Evolutionary conservation across 106 monocot species (phyloP).

Genomic region (Chionographis japonica): DNA sequence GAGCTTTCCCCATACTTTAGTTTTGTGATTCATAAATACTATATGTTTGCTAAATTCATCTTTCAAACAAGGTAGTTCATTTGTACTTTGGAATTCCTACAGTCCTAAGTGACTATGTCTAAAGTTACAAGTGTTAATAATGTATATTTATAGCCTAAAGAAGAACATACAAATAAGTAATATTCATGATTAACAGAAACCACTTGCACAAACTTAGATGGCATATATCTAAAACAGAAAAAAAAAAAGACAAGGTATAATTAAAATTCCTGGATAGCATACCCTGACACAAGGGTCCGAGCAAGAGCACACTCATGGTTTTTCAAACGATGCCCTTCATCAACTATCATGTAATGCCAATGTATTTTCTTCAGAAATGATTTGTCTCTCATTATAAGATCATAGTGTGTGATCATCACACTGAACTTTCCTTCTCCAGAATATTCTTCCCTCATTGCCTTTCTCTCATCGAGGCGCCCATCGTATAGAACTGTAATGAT

Average conservation of each 20-base stretch:
- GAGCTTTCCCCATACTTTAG: too few species aligned
- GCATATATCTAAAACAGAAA: neutral
- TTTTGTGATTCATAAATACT: too few species aligned
- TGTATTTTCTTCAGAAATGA: conserved; percentile 83
- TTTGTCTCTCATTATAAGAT: conserved; percentile 94
- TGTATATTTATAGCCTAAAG: too few species aligned
- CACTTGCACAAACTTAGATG: too few species aligned
- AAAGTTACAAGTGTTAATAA: too few species aligned
- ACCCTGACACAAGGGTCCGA: conserved; percentile 79
- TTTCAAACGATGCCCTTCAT: conserved; percentile 97
- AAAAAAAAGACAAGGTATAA: neutral
- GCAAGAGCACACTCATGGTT: conserved; percentile 98
- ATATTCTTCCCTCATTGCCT: conserved; percentile 75
- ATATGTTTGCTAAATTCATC: too few species aligned
- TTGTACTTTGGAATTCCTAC: too few species aligned
- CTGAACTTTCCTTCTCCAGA: conserved; percentile 75
- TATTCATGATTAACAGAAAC: neutral
- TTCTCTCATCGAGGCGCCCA: conserved; percentile 94
- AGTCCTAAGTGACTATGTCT: too few species aligned
- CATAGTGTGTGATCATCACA: conserved; percentile 95
- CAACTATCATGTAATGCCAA: conserved; percentile 97
- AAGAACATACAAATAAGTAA: neutral
- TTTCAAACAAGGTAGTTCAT: too few species aligned
- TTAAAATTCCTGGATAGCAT: conserved; percentile 18
- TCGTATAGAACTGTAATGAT: conserved; percentile 82